Evolutionary conservation across 2,329 filamentous ascomycete species (phyloP).

Genomic region (Fusarium keratoplasticum): DNA sequence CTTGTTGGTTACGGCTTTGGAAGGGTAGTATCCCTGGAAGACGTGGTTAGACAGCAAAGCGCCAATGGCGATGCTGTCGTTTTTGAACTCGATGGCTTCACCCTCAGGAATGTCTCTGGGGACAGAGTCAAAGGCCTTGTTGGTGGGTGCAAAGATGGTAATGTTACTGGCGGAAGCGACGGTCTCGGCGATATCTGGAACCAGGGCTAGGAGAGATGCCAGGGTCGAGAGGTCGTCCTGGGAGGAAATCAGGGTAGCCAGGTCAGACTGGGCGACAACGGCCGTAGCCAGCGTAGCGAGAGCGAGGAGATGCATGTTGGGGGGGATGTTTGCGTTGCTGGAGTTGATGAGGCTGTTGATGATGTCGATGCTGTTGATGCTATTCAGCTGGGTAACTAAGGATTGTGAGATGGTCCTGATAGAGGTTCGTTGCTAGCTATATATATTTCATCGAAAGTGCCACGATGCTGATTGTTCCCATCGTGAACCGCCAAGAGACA

Average conservation of each 20-base stretch:
- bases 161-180: slow-evolving; percentile 48
- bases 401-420: neutral
- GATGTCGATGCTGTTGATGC: neutral
- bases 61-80: slow-evolving; percentile 47
- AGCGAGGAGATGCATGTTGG: slow-evolving; percentile 22
- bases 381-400: too few relatives aligned
- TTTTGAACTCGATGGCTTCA: slow-evolving; percentile 45
- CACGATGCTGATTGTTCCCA: neutral
- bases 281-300: slow-evolving; percentile 26
- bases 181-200: slow-evolving; percentile 44
- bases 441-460: slow-evolving; percentile 4
- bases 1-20: slow-evolving; percentile 42
- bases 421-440: slow-evolving; percentile 3
- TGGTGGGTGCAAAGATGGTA: slow-evolving; percentile 51
- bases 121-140: slow-evolving; percentile 49
- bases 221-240: slow-evolving; percentile 32
- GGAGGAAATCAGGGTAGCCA: slow-evolving; percentile 29
- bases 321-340: neutral
- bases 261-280: slow-evolving; percentile 27
- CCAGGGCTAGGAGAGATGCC: slow-evolving; percentile 30
- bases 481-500: neutral
- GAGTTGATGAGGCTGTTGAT: neutral
- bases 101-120: slow-evolving; percentile 49
- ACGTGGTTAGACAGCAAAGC: slow-evolving; percentile 50
- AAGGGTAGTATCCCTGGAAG: slow-evolving; percentile 46